Conservation (phyloP, 352 stramenopile genomes). For the Pythium rhizo-oryzae region DNA sequence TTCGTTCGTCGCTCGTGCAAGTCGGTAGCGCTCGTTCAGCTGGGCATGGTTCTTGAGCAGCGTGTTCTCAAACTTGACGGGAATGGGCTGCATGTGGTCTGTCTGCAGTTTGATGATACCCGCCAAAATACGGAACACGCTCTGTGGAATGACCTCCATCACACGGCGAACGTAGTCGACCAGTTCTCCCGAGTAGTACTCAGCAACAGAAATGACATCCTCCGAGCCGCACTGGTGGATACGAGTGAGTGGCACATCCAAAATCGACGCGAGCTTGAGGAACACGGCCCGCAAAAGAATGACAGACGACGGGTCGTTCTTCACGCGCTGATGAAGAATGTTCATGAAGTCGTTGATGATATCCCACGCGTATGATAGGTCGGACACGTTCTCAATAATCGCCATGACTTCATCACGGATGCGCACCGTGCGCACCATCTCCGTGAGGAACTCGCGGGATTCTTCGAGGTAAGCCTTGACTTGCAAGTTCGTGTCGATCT, state of each 20-base stretch:
- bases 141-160: slow-evolving; percentile 95
- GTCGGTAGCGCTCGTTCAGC: slow-evolving; percentile 91
- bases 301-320: slow-evolving; percentile 92
- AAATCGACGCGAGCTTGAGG: slow-evolving; percentile 94
- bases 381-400: slow-evolving; percentile 93
- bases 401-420: slow-evolving; percentile 92
- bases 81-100: slow-evolving; percentile 90
- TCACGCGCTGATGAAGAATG: slow-evolving; percentile 93
- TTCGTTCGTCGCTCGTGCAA: slow-evolving; percentile 93
- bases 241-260: slow-evolving; percentile 93
- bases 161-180: slow-evolving; percentile 95
- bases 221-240: slow-evolving; percentile 92
- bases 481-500: slow-evolving; percentile 95
- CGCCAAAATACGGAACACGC: slow-evolving; percentile 93
- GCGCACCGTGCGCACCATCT: slow-evolving; percentile 95
- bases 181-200: slow-evolving; percentile 95
- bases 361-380: slow-evolving; percentile 95
- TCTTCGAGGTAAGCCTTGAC: slow-evolving; percentile 95
- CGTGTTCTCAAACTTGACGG: slow-evolving; percentile 93
- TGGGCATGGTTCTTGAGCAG: slow-evolving; percentile 93
- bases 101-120: slow-evolving; percentile 94
- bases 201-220: slow-evolving; percentile 92
- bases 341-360: slow-evolving; percentile 95
- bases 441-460: slow-evolving; percentile 90
- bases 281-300: slow-evolving; percentile 94